phyloP scores from a whole-genome alignment of 495 filamentous ascomycete species.

The Neurospora tetrasperma region DNA sequence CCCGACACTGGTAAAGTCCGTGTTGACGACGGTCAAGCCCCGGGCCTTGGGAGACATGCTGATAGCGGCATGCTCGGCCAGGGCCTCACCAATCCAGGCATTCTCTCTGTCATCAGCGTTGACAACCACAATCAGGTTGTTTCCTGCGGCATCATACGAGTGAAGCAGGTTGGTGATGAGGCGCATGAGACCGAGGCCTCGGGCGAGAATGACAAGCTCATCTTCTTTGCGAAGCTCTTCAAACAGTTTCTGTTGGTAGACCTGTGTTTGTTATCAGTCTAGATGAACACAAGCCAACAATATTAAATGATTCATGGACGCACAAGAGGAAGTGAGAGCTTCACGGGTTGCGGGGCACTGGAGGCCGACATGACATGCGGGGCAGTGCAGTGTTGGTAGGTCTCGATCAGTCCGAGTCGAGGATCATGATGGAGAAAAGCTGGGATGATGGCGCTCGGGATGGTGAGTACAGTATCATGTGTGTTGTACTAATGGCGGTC shows the following conservation, averaged over 20 bases:
- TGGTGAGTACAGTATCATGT: background rate
- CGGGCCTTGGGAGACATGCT: constrained; percentile 63
- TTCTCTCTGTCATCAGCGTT: constrained; percentile 92
- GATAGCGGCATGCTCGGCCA: constrained; percentile 88
- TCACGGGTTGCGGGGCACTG: constrained; percentile 47
- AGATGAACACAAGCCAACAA: background rate
- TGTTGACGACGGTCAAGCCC: constrained; percentile 86
- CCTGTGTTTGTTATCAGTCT: constrained; percentile 19
- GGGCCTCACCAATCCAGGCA: constrained; percentile 82
- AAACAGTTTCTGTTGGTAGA: constrained; percentile 88
- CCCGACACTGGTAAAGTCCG: constrained; percentile 78
- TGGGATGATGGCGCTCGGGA: background rate
- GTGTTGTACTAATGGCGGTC: background rate
- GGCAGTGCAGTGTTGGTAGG: background rate
- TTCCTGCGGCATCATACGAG: constrained; percentile 90
- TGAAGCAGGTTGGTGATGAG: constrained; percentile 90
- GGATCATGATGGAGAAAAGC: background rate
- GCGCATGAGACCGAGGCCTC: constrained; percentile 82
- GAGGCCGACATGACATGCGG: constrained; percentile 23
- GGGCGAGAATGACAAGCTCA: constrained; percentile 83
- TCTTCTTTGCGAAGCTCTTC: constrained; percentile 82
- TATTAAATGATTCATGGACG: constrained; percentile 9
- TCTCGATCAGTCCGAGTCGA: background rate
- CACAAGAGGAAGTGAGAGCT: constrained; percentile 87
- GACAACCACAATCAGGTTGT: constrained; percentile 80